These are phyloP conservation scores for Talaromyces stipitatus DNA, from an alignment of 495 filamentous ascomycete genomes.

Conservation along the genomic window DNA sequence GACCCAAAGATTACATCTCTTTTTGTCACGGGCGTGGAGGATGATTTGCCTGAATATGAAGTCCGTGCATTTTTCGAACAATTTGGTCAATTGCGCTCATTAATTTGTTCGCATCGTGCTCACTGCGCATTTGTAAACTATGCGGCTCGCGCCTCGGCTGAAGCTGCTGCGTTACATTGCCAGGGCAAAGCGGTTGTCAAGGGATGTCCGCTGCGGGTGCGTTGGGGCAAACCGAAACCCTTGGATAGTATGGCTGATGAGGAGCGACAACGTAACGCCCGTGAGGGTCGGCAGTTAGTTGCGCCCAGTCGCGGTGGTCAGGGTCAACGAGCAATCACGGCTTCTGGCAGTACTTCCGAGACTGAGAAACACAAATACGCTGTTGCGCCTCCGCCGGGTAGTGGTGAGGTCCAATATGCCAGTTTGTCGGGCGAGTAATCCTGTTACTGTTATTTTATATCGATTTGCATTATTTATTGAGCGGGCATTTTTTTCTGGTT, in stretches of 20 bases:
- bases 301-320: constrained; percentile 22
- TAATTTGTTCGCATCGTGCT: constrained; percentile 92
- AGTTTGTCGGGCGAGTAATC: constrained; percentile 65
- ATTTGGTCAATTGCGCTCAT: constrained; percentile 77
- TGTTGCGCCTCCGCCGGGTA: constrained; percentile 79
- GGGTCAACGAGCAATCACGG: constrained; percentile 26
- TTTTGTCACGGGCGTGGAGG: constrained; percentile 91
- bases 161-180: constrained; percentile 73
- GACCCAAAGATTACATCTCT: constrained; percentile 83
- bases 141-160: constrained; percentile 69
- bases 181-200: constrained; percentile 78
- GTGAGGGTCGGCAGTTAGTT: constrained; percentile 57
- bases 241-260: constrained; percentile 84
- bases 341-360: constrained; percentile 19
- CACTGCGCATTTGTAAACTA: constrained; percentile 97
- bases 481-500: constrained; percentile 25
- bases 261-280: constrained; percentile 64
- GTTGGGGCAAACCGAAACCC: constrained; percentile 88
- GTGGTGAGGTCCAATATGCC: constrained; percentile 71
- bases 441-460: constrained; percentile 8
- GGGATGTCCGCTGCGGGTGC: constrained; percentile 79
- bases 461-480: constrained; percentile 26
- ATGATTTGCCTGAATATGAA: constrained; percentile 87
- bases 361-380: constrained; percentile 43
- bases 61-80: constrained; percentile 83